Conservation (phyloP, 208 protist genomes). For the Wallacemonas rigidus region DNA sequence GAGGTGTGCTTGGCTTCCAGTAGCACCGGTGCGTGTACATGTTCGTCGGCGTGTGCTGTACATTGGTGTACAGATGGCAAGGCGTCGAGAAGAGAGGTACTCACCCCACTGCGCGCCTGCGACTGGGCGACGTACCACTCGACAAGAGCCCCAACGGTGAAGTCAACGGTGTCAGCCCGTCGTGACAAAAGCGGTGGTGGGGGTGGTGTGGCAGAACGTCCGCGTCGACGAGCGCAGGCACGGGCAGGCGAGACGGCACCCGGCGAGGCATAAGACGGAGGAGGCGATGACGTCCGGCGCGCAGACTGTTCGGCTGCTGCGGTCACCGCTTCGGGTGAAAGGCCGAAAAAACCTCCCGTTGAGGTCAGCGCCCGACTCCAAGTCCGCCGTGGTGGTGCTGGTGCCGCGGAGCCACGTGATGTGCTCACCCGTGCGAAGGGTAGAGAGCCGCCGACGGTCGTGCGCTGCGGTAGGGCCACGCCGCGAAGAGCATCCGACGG, state of each 20-base stretch:
- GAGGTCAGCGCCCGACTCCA: not conserved
- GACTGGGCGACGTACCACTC: not conserved
- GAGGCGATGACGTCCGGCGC: not conserved
- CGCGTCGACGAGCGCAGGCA: not conserved
- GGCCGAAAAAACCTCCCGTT: not conserved
- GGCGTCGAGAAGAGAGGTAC: not conserved
- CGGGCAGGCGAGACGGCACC: not conserved
- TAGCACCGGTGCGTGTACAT: not conserved
- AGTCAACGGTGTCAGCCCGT: not conserved
- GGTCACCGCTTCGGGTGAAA: not conserved
- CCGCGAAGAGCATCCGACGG: not conserved
- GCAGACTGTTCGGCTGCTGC: not conserved
- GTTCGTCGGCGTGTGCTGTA: not conserved
- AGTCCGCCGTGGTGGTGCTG: not conserved
- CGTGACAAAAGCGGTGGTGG: conserved; percentile 2
- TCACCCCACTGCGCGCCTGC: not conserved
- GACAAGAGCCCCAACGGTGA: not conserved
- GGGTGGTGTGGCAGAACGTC: conserved; percentile 7
- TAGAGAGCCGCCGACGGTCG: not conserved
- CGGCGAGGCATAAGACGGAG: not conserved
- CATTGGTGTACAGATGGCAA: not conserved
- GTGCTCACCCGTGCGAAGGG: not conserved
- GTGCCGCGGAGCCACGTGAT: not conserved
- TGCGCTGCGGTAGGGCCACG: not conserved
- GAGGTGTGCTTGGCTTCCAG: not conserved